These are phyloP conservation scores for Amborella trichopoda DNA, from an alignment of 164 flowering plant species.

Conservation along the genomic window DNA sequence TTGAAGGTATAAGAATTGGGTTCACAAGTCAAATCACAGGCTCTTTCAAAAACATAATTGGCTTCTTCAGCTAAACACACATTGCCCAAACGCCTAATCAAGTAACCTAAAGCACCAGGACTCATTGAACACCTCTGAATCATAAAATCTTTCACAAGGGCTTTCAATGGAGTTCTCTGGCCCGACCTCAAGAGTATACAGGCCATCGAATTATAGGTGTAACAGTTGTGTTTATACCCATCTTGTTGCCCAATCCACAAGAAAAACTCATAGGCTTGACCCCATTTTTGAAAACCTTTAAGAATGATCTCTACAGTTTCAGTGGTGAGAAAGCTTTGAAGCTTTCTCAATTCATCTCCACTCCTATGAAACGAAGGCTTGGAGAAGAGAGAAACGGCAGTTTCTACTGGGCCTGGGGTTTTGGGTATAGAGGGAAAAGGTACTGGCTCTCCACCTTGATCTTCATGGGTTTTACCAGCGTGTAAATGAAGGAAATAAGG, in stretches of 20 bases:
- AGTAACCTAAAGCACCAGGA: constrained; percentile 68
- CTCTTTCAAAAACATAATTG: constrained; percentile 39
- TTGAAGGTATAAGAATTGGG: constrained; percentile 58
- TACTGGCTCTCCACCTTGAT: too few species aligned
- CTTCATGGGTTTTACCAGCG: too few species aligned
- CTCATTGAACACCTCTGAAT: constrained; percentile 31
- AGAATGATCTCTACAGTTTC: constrained; percentile 48
- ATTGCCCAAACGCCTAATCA: constrained; percentile 65
- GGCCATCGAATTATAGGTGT: constrained; percentile 78
- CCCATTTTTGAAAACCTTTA: constrained; percentile 39
- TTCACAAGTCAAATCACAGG: constrained; percentile 31
- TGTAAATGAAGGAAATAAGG: too few species aligned
- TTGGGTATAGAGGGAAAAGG: too few species aligned
- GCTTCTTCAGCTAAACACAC: constrained; percentile 59
- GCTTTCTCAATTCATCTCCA: constrained; percentile 17
- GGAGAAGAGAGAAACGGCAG: too few species aligned
- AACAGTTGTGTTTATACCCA: constrained; percentile 46
- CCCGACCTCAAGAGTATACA: constrained; percentile 45
- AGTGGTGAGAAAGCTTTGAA: constrained; percentile 30
- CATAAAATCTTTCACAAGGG: constrained; percentile 28
- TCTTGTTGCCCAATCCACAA: constrained; percentile 54
- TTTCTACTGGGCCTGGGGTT: too few species aligned
- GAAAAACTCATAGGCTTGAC: constrained; percentile 41
- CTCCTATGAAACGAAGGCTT: too few species aligned
- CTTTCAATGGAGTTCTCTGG: constrained; percentile 36